Percentiles rank a stretch among this genome's conserved stretches.
Evolutionary conservation across 2,329 filamentous ascomycete species (phyloP).

Genomic region (Neonectria faginata): DNA sequence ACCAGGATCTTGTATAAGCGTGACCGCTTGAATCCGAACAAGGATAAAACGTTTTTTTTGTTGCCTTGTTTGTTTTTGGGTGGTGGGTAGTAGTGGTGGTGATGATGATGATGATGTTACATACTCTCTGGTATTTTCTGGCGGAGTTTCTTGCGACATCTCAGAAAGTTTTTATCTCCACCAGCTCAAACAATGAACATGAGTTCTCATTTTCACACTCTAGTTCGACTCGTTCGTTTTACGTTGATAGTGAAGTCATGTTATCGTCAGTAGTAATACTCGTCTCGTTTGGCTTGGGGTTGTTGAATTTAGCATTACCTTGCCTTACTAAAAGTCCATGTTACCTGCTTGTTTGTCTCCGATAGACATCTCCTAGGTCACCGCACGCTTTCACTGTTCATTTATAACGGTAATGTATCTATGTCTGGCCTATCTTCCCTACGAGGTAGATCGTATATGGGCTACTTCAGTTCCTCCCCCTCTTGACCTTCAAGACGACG

Average conservation of each 20-base stretch:
- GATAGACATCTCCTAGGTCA: background rate
- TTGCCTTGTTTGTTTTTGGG: background rate
- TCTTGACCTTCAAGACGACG: constrained; percentile 27
- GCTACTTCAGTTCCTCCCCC: constrained; percentile 6
- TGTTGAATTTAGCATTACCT: background rate
- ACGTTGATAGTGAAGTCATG: background rate
- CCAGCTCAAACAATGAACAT: background rate
- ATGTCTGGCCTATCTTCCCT: constrained; percentile 15
- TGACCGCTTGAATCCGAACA: background rate
- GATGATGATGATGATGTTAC: background rate
- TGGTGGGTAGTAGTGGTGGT: background rate
- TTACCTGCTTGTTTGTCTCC: background rate
- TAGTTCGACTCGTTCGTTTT: background rate
- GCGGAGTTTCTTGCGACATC: background rate
- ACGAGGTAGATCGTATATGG: constrained; percentile 5
- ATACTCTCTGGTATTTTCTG: background rate
- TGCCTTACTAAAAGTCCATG: background rate
- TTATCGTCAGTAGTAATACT: background rate
- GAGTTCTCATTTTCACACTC: background rate
- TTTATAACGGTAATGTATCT: constrained; percentile 23
- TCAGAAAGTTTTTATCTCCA: background rate
- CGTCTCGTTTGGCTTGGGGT: background rate
- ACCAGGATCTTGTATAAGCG: background rate
- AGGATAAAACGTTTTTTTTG: background rate
- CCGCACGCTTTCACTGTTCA: background rate